Conservation (phyloP, 305 asterid genomes). For the Caryopteris hybrid region DNA sequence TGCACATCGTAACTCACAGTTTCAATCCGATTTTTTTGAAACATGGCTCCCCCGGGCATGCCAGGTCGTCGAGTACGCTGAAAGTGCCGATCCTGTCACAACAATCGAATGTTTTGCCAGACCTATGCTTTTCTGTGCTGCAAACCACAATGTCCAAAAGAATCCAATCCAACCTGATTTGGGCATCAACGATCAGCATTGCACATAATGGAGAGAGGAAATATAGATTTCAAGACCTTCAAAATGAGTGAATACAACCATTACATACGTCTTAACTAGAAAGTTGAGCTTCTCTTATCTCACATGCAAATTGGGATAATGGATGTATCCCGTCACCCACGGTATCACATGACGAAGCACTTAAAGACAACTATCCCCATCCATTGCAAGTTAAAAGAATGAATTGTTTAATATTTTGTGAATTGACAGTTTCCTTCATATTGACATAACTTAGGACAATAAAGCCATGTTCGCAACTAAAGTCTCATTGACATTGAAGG, state of each 20-base stretch:
- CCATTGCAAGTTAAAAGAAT: background rate
- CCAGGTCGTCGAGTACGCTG: slow-evolving; percentile 50
- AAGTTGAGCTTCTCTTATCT: background rate
- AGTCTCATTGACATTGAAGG: background rate
- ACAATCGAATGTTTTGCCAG: slow-evolving; percentile 52
- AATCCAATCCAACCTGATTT: slow-evolving; percentile 83
- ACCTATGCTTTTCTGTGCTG: slow-evolving; percentile 40
- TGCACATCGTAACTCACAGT: background rate
- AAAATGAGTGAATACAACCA: background rate
- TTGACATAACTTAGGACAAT: background rate
- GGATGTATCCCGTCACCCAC: background rate
- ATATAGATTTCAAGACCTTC: too few relatives aligned
- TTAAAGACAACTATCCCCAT: background rate
- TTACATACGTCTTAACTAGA: background rate
- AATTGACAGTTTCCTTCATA: background rate
- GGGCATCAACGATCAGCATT: background rate
- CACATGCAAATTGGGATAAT: background rate
- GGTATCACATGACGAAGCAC: background rate
- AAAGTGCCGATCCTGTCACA: slow-evolving; percentile 58
- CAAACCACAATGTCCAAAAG: slow-evolving; percentile 64
- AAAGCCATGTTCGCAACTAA: background rate
- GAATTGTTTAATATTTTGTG: background rate
- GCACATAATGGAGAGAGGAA: background rate
- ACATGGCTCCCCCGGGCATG: slow-evolving; percentile 17
- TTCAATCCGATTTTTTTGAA: slow-evolving; percentile 28